Conservation (phyloP, 1,284 basidiomycete genomes). For the Naganishia cerealis region DNA sequence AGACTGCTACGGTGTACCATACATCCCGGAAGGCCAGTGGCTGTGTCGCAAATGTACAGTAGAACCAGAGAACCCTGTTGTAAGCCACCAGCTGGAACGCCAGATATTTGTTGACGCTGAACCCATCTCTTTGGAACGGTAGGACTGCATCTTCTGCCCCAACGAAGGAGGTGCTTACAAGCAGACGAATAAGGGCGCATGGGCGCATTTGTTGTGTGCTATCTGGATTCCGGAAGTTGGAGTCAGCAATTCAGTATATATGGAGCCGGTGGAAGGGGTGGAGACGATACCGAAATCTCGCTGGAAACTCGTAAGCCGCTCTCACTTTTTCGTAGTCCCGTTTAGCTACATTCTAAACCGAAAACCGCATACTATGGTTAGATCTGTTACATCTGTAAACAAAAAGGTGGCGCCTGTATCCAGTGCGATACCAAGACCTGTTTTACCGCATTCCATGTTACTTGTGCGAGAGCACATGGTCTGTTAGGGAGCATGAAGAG, state of each 20-base stretch:
- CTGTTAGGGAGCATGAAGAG: constrained; percentile 83
- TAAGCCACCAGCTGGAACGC: constrained; percentile 54
- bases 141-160: constrained; percentile 92
- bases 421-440: constrained; percentile 91
- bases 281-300: constrained; percentile 84
- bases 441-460: constrained; percentile 91
- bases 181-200: constrained; percentile 80
- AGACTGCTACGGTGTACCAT: constrained; percentile 99
- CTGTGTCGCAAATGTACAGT: constrained; percentile 97
- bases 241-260: constrained; percentile 92
- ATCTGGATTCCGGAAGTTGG: constrained; percentile 97
- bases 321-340: not conserved
- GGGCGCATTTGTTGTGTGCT: constrained; percentile 95
- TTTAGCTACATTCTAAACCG: not conserved
- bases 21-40: constrained; percentile 99
- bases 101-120: not conserved
- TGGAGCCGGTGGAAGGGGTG: constrained; percentile 94
- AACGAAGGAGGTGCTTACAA: constrained; percentile 98
- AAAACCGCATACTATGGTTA: constrained; percentile 42
- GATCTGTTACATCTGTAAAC: constrained; percentile 85
- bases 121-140: constrained; percentile 16
- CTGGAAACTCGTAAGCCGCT: constrained; percentile 81
- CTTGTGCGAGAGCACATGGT: constrained; percentile 85
- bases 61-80: constrained; percentile 92
- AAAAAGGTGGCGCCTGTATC: constrained; percentile 85